phyloP scores from a whole-genome alignment of 192 early-diverging fungal species.

The Linnemannia zychae region DNA sequence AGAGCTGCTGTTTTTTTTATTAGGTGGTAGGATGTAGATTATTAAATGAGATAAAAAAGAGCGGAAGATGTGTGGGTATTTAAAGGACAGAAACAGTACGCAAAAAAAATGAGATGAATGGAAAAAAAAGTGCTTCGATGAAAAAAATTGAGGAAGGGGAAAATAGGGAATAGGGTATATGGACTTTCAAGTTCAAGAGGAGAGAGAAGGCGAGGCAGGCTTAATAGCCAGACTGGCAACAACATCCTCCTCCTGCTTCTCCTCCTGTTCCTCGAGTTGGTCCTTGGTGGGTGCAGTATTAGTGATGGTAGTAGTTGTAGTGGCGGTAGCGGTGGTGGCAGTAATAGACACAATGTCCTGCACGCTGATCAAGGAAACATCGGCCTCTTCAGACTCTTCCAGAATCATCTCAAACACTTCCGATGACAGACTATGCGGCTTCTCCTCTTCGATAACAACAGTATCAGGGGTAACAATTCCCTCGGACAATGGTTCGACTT shows the following conservation, averaged over 20 bases:
- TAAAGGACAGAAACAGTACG: background rate
- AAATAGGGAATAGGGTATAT: background rate
- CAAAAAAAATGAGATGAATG: background rate
- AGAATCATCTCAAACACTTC: conserved; percentile 29
- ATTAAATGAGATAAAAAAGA: background rate
- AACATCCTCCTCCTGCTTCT: background rate
- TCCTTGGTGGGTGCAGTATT: background rate
- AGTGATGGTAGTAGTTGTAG: background rate
- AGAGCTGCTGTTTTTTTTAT: background rate
- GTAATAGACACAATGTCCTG: background rate
- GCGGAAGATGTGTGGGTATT: conserved; percentile 5
- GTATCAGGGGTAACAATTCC: too few relatives aligned
- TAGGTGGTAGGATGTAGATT: background rate
- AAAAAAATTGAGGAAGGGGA: background rate
- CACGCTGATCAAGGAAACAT: background rate
- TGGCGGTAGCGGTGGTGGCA: background rate
- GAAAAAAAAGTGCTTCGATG: background rate
- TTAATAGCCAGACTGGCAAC: background rate
- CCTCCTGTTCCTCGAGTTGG: background rate
- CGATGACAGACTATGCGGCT: background rate
- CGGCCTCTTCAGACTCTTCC: conserved; percentile 26
- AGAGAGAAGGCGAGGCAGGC: background rate
- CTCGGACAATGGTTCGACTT: background rate
- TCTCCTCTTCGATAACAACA: background rate
- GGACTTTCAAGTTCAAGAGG: background rate